A percentile compares a stretch with the other conserved stretches of the same genome.
Conservation (phyloP, 2,329 filamentous ascomycete genomes). For the Paecilomyces dactylethromorphus region DNA sequence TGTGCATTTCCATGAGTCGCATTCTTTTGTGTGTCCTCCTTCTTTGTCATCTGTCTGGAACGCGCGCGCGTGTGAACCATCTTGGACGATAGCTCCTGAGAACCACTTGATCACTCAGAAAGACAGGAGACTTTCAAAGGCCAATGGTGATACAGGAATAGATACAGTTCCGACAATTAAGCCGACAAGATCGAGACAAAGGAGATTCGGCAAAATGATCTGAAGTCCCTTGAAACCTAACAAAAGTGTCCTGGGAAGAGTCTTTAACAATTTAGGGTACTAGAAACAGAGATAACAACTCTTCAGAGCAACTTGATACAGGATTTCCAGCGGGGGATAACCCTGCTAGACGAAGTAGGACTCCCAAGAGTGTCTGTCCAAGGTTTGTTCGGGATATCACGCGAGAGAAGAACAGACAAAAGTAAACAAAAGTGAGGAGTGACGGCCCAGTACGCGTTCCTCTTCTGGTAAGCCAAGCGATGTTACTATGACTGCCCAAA, state of each 20-base stretch:
- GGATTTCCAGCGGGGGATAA: not conserved
- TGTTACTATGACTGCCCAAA: not conserved
- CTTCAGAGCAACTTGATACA: not conserved
- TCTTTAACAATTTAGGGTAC: not conserved
- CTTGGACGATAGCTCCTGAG: not conserved
- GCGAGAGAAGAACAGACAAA: not conserved
- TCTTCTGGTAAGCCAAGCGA: not conserved
- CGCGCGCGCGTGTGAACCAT: not conserved
- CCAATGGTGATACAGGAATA: not conserved
- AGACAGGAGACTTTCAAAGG: not conserved
- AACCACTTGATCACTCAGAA: not conserved
- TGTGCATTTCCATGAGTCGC: not conserved
- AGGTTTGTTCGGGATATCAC: not conserved
- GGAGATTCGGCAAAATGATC: not conserved
- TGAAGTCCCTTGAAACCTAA: not conserved
- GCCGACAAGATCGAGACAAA: not conserved
- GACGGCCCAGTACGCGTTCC: not conserved
- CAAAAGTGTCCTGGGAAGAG: not conserved
- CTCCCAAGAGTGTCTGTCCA: not conserved
- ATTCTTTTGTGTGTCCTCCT: not conserved
- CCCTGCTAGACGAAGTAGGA: not conserved
- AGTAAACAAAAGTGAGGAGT: not conserved
- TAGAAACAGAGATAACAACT: not conserved
- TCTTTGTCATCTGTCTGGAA: not conserved
- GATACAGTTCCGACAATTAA: too few species aligned